These are phyloP conservation scores for Candida incommunis DNA, from an alignment of 805 yeast species.

Conservation along the genomic window DNA sequence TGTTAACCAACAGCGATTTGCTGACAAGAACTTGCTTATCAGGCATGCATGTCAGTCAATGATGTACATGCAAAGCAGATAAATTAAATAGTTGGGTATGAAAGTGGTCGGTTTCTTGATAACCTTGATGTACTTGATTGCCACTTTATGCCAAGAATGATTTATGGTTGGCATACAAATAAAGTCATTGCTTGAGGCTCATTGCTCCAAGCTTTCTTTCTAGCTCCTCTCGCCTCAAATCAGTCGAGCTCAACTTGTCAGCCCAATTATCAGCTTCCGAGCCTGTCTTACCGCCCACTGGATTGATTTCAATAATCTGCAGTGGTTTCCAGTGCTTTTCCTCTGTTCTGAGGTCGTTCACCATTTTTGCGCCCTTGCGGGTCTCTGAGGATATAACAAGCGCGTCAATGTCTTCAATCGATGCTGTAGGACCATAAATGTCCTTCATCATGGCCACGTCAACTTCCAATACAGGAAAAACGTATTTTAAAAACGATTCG, in stretches of 20 bases:
- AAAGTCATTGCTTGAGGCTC: no score
- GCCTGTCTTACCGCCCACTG: constrained; percentile 48
- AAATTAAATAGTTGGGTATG: no score
- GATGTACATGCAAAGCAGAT: no score
- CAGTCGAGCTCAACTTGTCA: constrained; percentile 78
- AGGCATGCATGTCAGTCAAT: no score
- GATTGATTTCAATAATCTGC: constrained; percentile 38
- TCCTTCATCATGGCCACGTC: constrained; percentile 59
- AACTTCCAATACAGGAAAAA: constrained; percentile 33
- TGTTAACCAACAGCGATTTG: no score
- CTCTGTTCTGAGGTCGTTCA: constrained; percentile 45
- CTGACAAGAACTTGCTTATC: no score
- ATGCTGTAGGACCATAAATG: constrained; percentile 89
- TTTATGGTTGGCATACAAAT: no score
- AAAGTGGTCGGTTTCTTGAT: no score
- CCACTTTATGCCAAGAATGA: no score
- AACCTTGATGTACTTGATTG: no score
- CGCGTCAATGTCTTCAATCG: constrained; percentile 56
- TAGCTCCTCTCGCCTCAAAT: constrained; percentile 36
- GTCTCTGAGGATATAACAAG: constrained; percentile 77
- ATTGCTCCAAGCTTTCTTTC: no score
- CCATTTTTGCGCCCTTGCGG: constrained; percentile 51
- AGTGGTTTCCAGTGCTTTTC: constrained; percentile 41
- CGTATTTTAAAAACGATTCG: constrained; percentile 30
- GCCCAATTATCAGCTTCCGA: constrained; percentile 33